Base-by-base conservation (phyloP, 2,329 filamentous ascomycete genomes). In the Fusarium pilosicola region DNA sequence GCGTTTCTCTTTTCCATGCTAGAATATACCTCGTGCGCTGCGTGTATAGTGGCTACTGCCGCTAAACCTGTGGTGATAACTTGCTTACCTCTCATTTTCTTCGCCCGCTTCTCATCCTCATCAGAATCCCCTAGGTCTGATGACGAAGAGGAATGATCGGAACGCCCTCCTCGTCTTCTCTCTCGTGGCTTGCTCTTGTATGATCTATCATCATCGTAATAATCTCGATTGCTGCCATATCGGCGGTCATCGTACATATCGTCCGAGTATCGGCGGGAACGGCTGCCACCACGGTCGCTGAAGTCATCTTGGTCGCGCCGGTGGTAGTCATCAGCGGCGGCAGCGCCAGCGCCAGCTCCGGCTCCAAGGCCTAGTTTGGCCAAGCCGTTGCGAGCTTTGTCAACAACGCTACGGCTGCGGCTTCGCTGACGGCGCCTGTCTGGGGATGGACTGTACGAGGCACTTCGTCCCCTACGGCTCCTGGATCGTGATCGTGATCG, bases 331-430 rank as follows among this genome's bases (percentile, higher is more conserved):
- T 85, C 83, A 7, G 79, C 74, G 66, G 78, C 74, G 67, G 76
- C 74, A 18, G 65, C 65, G 1, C 49, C 59, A 62, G 60, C 82
- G 3, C 83, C 85, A 11, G 85, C 81, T 3, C 83, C 84, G 9
- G 85, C 87, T 58, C 89, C 89, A 39, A 92, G 82, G 54, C 90
- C 90, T 20, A 92, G 83, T 79, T 88, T 90, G 74, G 90, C 89
- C 42, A 92, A 83, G 61, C 89, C 86, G 68, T 89, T 89, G 63
- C 90, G 88, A 26, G 89, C 88, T 60, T 85, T 85, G 78, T 91
- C 89, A 14, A 91, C 89, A n/a, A 92, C 86, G 79, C 90, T 92
- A 70, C 89, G 89, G 83, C 90, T 92, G 72, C 90, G 88, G 81
- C 88, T 85, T 65, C 84, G 81, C 30, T 80, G 79, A 34, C 80